Conservation (phyloP, 768 basidiomycete genomes). For the Amanita rimosa region DNA sequence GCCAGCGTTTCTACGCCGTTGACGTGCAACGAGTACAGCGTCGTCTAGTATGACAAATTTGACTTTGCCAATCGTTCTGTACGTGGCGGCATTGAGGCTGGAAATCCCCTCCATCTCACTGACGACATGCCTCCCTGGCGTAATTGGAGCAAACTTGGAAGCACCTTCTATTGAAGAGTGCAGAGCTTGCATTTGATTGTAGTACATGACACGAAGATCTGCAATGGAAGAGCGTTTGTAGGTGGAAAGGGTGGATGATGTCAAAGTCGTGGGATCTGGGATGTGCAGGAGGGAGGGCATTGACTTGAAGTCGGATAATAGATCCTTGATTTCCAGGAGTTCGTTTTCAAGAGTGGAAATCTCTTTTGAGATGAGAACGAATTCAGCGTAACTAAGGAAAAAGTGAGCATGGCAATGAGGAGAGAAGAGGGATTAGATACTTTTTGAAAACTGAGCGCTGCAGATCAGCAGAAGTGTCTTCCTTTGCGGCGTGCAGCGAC, state of each 20-base stretch:
- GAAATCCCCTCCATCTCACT: constrained; percentile 75
- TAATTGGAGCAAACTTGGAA: constrained; percentile 87
- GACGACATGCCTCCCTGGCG: constrained; percentile 86
- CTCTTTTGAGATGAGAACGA: constrained; percentile 94
- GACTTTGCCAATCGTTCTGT: constrained; percentile 81
- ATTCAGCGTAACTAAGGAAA: constrained; percentile 81
- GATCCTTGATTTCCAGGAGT: constrained; percentile 93
- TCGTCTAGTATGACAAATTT: constrained; percentile 90
- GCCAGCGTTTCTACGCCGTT: constrained; percentile 53
- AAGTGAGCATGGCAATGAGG: neutral
- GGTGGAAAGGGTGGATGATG: constrained; percentile 29
- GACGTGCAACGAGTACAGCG: constrained; percentile 76
- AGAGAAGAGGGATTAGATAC: constrained; percentile 22
- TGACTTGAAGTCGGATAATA: constrained; percentile 89
- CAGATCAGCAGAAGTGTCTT: constrained; percentile 66
- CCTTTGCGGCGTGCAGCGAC: constrained; percentile 57
- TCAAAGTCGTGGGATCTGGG: constrained; percentile 63
- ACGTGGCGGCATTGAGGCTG: constrained; percentile 88
- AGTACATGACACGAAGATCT: constrained; percentile 89
- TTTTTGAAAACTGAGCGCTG: constrained; percentile 95
- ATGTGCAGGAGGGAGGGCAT: constrained; percentile 92
- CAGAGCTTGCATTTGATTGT: constrained; percentile 85
- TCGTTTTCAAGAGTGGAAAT: constrained; percentile 94
- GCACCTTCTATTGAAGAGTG: constrained; percentile 90
- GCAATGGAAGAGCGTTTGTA: constrained; percentile 84